Conservation (phyloP, 2,329 filamentous ascomycete species). For the Ophiostoma ips region DNA sequence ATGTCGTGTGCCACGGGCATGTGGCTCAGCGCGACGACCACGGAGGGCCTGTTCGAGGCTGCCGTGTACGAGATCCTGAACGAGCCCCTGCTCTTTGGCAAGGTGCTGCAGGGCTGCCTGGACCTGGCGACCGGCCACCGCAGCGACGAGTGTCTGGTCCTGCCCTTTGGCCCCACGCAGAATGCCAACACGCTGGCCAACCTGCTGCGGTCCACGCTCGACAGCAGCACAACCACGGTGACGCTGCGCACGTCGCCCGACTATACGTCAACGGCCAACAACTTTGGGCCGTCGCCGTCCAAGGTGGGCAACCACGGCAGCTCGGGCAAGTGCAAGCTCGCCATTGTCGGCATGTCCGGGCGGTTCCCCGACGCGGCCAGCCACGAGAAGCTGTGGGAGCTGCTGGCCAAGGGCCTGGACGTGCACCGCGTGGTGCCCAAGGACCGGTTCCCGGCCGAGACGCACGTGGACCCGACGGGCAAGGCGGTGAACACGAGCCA, state of each 20-base stretch:
- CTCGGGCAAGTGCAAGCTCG: constrained; percentile 51
- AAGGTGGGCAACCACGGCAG: constrained; percentile 34
- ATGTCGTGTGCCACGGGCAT: constrained; percentile 37
- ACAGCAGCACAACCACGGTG: constrained; percentile 27
- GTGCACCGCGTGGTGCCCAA: constrained; percentile 54
- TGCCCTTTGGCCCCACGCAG: constrained; percentile 37
- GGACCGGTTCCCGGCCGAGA: constrained; percentile 60
- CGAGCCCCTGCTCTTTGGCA: constrained; percentile 33
- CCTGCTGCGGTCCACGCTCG: constrained; percentile 27
- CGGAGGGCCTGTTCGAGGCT: constrained; percentile 27
- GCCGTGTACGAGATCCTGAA: constrained; percentile 36
- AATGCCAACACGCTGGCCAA: constrained; percentile 32
- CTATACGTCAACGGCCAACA: constrained; percentile 20
- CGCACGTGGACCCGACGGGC: constrained; percentile 56
- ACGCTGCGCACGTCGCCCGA: constrained; percentile 25
- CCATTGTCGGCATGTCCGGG: constrained; percentile 73
- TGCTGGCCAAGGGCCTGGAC: constrained; percentile 60
- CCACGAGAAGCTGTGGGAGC: constrained; percentile 60
- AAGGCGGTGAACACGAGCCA: constrained; percentile 65
- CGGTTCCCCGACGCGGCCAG: constrained; percentile 61
- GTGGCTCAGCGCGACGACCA: constrained; percentile 27
- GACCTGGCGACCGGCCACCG: constrained; percentile 27
- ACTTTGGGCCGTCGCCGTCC: constrained; percentile 6
- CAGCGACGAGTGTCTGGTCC: constrained; percentile 29
- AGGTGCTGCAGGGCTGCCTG: constrained; percentile 33